Evolutionary conservation across 2,329 filamentous ascomycete species (phyloP).

Genomic region (Aspergillus quadricinctus): DNA sequence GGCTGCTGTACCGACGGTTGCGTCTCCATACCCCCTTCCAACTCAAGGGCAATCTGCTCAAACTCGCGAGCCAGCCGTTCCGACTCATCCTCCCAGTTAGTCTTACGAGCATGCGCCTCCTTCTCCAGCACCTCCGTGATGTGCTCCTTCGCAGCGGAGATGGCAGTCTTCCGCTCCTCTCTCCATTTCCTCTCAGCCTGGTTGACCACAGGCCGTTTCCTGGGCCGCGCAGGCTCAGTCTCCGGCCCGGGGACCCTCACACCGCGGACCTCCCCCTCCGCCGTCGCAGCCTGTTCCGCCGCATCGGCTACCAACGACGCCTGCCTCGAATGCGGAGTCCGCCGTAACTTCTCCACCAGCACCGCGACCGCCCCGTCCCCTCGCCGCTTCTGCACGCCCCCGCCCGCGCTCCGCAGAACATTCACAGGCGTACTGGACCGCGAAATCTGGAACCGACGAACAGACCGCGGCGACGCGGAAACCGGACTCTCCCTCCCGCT

Average conservation of each 20-base stretch:
- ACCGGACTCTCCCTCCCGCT: conserved; percentile 12
- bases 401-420: conserved; percentile 23
- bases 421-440: conserved; percentile 24
- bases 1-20: not conserved
- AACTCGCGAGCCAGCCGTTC: conserved; percentile 40
- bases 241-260: conserved; percentile 8
- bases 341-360: conserved; percentile 37
- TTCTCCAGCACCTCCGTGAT: conserved; percentile 33
- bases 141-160: conserved; percentile 33
- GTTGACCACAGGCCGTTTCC: conserved; percentile 39
- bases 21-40: conserved; percentile 30
- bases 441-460: conserved; percentile 40
- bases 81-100: conserved; percentile 40
- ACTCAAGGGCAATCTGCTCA: conserved; percentile 40
- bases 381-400: conserved; percentile 35
- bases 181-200: conserved; percentile 38
- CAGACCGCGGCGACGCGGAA: conserved; percentile 18
- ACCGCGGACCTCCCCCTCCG: conserved; percentile 1
- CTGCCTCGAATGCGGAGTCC: conserved; percentile 29
- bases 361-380: conserved; percentile 30
- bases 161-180: conserved; percentile 29
- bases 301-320: conserved; percentile 31
- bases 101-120: conserved; percentile 32
- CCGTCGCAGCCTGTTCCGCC: conserved; percentile 14
- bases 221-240: conserved; percentile 13